Conservation (phyloP, 1,139 yeast genomes). For the Geotrichum australiense region DNA sequence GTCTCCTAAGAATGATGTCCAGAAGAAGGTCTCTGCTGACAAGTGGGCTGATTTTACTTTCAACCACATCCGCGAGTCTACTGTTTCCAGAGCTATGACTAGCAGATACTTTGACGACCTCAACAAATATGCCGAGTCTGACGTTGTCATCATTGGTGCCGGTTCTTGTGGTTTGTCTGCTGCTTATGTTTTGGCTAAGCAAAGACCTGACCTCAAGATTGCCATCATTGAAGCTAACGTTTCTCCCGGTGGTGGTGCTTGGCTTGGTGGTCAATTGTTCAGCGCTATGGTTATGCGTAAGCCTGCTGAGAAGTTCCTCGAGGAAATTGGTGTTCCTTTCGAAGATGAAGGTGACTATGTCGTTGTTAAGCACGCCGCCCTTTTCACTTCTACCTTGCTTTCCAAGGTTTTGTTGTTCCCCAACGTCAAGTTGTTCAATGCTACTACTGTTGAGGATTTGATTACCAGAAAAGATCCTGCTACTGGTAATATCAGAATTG, state of each 20-base stretch:
- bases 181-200: constrained; percentile 64
- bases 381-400: constrained; percentile 64
- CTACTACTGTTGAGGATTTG: constrained; percentile 75
- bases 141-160: constrained; percentile 70
- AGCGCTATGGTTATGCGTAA: constrained; percentile 75
- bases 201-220: constrained; percentile 69
- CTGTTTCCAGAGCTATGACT: constrained; percentile 82
- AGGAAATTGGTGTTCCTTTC: constrained; percentile 56
- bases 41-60: constrained; percentile 67
- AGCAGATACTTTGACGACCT: constrained; percentile 65
- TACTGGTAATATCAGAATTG: constrained; percentile 54
- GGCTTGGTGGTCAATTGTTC: constrained; percentile 76
- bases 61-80: constrained; percentile 69
- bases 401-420: constrained; percentile 67
- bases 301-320: constrained; percentile 64
- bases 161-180: constrained; percentile 76
- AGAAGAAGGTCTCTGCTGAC: constrained; percentile 18
- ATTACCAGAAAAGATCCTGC: constrained; percentile 58
- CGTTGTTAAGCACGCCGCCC: constrained; percentile 75
- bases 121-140: constrained; percentile 69
- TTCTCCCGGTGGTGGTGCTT: constrained; percentile 76
- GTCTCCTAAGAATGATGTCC: constrained; percentile 16
- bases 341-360: constrained; percentile 80
- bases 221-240: constrained; percentile 72
- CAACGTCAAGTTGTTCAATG: constrained; percentile 70